Evolutionary conservation across 2,329 filamentous ascomycete species (phyloP).

Genomic region (Neospermospora avenae): DNA sequence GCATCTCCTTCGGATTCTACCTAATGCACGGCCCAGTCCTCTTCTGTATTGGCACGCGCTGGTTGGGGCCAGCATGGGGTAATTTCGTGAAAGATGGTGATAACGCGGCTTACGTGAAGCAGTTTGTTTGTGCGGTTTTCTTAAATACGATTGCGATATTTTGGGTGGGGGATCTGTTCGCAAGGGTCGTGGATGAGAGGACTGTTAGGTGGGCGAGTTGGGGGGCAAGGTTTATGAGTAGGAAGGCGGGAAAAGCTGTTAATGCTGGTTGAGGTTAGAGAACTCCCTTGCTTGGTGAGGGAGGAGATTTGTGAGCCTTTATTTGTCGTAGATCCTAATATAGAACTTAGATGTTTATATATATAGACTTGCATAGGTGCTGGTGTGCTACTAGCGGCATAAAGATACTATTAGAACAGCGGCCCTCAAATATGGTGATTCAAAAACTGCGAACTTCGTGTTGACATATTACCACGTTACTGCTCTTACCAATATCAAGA

Average conservation of each 20-base stretch:
- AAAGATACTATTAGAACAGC: no score
- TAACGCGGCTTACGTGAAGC: background rate
- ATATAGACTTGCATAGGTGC: background rate
- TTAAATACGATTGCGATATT: conserved; percentile 5
- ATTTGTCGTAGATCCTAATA: background rate
- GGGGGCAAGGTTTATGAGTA: conserved; percentile 1
- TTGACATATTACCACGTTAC: no score
- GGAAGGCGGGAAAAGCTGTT: background rate
- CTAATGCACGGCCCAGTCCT: conserved; percentile 15
- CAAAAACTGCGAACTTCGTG: no score
- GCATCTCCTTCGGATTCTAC: conserved; percentile 8
- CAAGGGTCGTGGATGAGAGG: conserved; percentile 11
- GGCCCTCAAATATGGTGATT: no score
- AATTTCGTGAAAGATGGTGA: background rate
- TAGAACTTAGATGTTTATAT: background rate
- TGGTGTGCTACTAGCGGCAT: no score
- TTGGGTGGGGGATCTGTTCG: conserved; percentile 10
- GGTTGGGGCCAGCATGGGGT: background rate
- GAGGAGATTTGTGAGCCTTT: background rate
- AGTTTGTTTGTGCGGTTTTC: background rate
- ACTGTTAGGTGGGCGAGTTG: background rate
- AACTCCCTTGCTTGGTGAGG: background rate
- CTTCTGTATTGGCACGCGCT: conserved; percentile 8
- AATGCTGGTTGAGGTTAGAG: background rate
- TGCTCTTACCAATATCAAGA: no score